Evolutionary conservation across 352 stramenopile genomes (phyloP), one percentile per base, ranked within the genome.

Genomic region (Elongisporangium undulatum): DNA sequence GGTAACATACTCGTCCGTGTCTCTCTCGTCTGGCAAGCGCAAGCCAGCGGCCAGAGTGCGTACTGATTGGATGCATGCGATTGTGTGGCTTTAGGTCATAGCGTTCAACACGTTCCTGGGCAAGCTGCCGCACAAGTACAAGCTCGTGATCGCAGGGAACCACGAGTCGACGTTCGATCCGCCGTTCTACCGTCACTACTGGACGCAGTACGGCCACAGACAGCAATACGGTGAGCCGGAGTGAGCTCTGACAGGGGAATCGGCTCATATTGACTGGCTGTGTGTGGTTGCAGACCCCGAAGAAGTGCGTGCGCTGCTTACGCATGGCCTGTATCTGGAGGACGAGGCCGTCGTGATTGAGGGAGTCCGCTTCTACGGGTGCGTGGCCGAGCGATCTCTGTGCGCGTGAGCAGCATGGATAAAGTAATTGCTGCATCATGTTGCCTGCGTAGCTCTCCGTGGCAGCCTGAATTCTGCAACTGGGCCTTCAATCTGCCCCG

Each of bases 381-480:
- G 62, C 38, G 66, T 50, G 3, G 6, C 13, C 56, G 8, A 16
- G 3, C 8, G 49, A 16, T 9, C 15, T n/a, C 48, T 13, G 9
- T 21, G 8, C 26, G 34, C 10, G 12, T 59, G 0, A 16, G 24
- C n/a, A 19, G 22, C 23, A 56, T 15, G 17, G 12, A 19, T 3
- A 13, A 20, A 53, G 52, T 50, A 21, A 57, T 7, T 55, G 41
- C 34, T 53, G 10, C 9, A 52, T 45, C 19, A 39, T 58, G 34
- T 26, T 61, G 15, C 55, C 49, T 59, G 23, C 49, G 38, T 58
- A 83, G 74, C 2, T 77, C 79, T 26, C 84, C 84, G 15, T 93
- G 84, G 84, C 84, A 93, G 54, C 84, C 84, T 10, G 84, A 91
- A 60, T 93, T 93, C 61, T 93, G 84, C 66, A 89, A 89, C 56